Base-by-base conservation (phyloP, 805 yeast genomes). In the Candida schatavii region DNA sequence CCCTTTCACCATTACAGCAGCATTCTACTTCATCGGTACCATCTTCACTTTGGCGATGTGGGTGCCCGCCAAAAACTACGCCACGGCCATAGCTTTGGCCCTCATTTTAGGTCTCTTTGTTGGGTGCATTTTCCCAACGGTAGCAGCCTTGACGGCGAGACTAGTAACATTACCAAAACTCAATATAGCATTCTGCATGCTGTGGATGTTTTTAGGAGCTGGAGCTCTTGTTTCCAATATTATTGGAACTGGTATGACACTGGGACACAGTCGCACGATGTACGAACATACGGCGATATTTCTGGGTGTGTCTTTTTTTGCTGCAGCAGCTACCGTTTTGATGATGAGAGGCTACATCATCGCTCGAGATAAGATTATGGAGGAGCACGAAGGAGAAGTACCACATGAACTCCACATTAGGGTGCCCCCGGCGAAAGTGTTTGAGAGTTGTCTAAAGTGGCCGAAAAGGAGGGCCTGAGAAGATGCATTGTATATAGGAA, bases 101-200 rank as follows among this genome's bases (percentile, higher is more conserved):
- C 32, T 78, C 14, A 43, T 78, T 5, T 68, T 59, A 46, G 84
- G 84, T 29, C 56, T 67, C 1, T 42, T 72, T 23, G 78, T 78
- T 78, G 85, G 84, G 3, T 62, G 77, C 13, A 62, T 77, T 33
- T 80, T 80, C 75, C 69, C 78, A 3, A 70, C 76, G 1, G 48
- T 70, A 44, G 72, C 79, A 2, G 64, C 81, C 2, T 65, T 78
- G 21, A 60, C 66, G 1, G 69, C 79, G 1, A 58, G 76, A 40
- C 60, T 79, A 28, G 72, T 72, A 11, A 84, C 84, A 0, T 53
- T 80, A 28, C 52, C 65, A 30, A 74, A 70, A 47, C 54, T 77
- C 43, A 71, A 72, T 22, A 72, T 74, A 18, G 56, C 66, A 0
- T 55, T 69, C 32, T 72, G 77, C 17, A 64, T 76, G 73, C 50